Conservation (phyloP, 2,329 filamentous ascomycete genomes). For the Pseudocercospora eumusae region DNA sequence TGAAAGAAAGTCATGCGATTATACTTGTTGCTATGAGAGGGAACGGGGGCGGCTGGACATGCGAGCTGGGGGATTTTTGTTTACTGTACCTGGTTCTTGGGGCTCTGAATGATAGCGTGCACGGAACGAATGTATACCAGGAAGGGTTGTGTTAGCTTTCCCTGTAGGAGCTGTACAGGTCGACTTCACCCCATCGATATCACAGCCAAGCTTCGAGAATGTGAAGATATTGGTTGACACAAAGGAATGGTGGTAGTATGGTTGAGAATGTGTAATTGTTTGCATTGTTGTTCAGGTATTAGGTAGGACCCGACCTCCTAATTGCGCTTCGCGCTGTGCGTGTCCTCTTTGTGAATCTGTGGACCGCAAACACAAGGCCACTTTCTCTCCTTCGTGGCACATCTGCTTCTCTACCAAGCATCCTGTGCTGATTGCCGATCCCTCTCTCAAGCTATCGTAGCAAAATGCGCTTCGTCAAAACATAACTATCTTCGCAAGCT, state of each 20-base stretch:
- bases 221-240: too few relatives aligned
- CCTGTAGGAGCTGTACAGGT: background rate
- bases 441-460: conserved; percentile 5
- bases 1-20: background rate
- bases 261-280: background rate
- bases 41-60: background rate
- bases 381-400: background rate
- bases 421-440: conserved; percentile 3
- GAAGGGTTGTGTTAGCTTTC: background rate
- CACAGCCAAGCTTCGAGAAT: background rate
- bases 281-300: background rate
- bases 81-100: background rate
- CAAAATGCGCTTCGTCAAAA: background rate
- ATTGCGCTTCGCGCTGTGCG: background rate
- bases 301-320: conserved; percentile 1
- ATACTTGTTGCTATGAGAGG: background rate
- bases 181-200: background rate
- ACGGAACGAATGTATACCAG: too few relatives aligned
- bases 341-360: background rate
- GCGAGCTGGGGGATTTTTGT: background rate
- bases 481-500: background rate
- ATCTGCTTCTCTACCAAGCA: background rate
- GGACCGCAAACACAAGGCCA: background rate
- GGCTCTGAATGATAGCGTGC: too few relatives aligned
- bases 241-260: too few relatives aligned